Evolutionary conservation across 768 basidiomycete species (phyloP).

Genomic region (Leccinum longicurvipes): DNA sequence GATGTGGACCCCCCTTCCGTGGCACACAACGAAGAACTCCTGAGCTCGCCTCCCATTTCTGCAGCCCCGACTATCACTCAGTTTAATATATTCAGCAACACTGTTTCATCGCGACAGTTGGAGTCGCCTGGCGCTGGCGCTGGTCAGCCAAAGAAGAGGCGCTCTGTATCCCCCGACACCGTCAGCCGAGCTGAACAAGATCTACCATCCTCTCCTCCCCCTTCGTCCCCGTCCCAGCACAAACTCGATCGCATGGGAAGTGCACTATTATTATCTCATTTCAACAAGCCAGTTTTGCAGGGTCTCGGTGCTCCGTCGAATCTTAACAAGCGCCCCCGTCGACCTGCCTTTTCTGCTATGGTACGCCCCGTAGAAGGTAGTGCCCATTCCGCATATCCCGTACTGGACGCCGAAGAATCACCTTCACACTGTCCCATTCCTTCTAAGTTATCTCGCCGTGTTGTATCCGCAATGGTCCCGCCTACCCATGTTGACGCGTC

Average conservation of each 20-base stretch:
- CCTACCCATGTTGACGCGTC: slow-evolving; percentile 44
- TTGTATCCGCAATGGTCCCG: slow-evolving; percentile 70
- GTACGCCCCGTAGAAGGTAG: slow-evolving; percentile 44
- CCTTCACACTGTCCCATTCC: slow-evolving; percentile 26
- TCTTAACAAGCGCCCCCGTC: slow-evolving; percentile 56
- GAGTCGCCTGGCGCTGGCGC: slow-evolving; percentile 40
- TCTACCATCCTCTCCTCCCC: slow-evolving; percentile 47
- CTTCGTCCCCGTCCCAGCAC: slow-evolving; percentile 46
- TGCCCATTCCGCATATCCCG: slow-evolving; percentile 43
- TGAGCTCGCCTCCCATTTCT: slow-evolving; percentile 42
- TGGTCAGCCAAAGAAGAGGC: slow-evolving; percentile 50
- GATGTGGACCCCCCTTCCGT: slow-evolving; percentile 65
- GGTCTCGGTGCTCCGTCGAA: slow-evolving; percentile 56
- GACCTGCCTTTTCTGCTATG: slow-evolving; percentile 66
- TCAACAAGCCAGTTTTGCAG: slow-evolving; percentile 50
- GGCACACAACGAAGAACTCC: slow-evolving; percentile 30
- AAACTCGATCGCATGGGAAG: slow-evolving; percentile 44
- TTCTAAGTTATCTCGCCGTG: slow-evolving; percentile 51
- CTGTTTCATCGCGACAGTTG: slow-evolving; percentile 46
- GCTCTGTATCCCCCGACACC: slow-evolving; percentile 56
- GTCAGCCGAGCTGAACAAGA: slow-evolving; percentile 38
- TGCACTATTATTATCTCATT: slow-evolving; percentile 31
- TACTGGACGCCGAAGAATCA: slow-evolving; percentile 30
- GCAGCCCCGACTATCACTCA: slow-evolving; percentile 49
- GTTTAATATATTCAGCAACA: slow-evolving; percentile 64